Evolutionary conservation across 345 rosid genomes (phyloP), one percentile per base, ranked within the genome.

Genomic region (Chamaenerion angustifolium): DNA sequence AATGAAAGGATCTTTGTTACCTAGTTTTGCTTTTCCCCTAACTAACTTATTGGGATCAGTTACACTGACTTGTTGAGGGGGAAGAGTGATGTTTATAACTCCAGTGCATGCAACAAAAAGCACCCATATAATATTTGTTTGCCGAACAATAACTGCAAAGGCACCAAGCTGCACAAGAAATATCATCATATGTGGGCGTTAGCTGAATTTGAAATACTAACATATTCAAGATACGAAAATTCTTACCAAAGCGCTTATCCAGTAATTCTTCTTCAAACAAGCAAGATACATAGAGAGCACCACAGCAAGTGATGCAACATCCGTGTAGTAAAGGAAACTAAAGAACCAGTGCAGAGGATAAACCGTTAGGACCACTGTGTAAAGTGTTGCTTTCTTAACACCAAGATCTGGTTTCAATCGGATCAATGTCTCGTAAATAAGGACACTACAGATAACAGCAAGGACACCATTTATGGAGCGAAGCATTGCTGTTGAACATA

Each of bases 261-360:
- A 56, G 75, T 75, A 80, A 68, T 77, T 73, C 82, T 61, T 78
- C 68, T 72, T 87, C 77, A 80, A 68, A 63, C 81, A 81, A 59
- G 89, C 63, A 42, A 84, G 89, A 72, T 92, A 78, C 98, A 84
- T 82, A 3, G 88, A 85, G 51, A 92, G 90, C 65, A 84, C 89
- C 7, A 72, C 63, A 16, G 94, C 77, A 14, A 92, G 75, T 15
- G 98, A 87, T 18, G 86, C 94, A 69, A 82, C 93, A 74, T 87
- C 98, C 37, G 98, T 92, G 48, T 92, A 92, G 71, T 87, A 87
- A 56, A 92, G 84, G 68, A 84, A 92, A 54, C 81, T 71, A 76
- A 84, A 87, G 77, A 92, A 92, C 90, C 93, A 92, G 47, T 92
- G 94, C 44, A 92, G 80, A 31, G 96, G 99, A 56, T 87, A 84